Conservation (phyloP, 768 basidiomycete species). For the Boletus sp. region DNA sequence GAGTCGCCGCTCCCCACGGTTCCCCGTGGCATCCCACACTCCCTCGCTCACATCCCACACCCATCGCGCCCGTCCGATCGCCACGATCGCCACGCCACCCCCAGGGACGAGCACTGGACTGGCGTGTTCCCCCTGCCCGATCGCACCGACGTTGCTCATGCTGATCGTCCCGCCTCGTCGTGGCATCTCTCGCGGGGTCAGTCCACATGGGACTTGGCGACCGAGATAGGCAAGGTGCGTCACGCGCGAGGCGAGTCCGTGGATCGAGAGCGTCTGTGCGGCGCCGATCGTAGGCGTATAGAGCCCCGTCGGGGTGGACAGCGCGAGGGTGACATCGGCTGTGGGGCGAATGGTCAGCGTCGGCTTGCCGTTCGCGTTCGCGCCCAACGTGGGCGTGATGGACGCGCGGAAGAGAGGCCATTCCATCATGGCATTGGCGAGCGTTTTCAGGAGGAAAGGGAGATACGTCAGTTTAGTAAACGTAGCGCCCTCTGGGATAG, state of each 20-base stretch:
- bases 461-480: conserved; percentile 75
- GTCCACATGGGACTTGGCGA: conserved; percentile 60
- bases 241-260: conserved; percentile 57
- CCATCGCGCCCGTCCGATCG: conserved; percentile 76
- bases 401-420: conserved; percentile 84
- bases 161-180: conserved; percentile 74
- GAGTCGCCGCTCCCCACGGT: conserved; percentile 47
- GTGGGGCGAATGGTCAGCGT: conserved; percentile 68
- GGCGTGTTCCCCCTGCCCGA: conserved; percentile 70
- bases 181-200: conserved; percentile 69
- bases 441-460: conserved; percentile 79
- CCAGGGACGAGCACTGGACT: conserved; percentile 76
- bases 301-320: conserved; percentile 79
- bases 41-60: conserved; percentile 62
- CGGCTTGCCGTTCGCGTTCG: conserved; percentile 42
- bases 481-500: conserved; percentile 49
- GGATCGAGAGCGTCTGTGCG: conserved; percentile 55
- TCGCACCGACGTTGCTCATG: conserved; percentile 77
- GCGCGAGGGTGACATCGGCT: conserved; percentile 71
- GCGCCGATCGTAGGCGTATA: conserved; percentile 71
- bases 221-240: conserved; percentile 61
- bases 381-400: conserved; percentile 46
- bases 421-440: conserved; percentile 73
- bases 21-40: conserved; percentile 16
- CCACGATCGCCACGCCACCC: conserved; percentile 83